phyloP scores from a whole-genome alignment of 768 basidiomycete species.

The Suillus placidus region DNA sequence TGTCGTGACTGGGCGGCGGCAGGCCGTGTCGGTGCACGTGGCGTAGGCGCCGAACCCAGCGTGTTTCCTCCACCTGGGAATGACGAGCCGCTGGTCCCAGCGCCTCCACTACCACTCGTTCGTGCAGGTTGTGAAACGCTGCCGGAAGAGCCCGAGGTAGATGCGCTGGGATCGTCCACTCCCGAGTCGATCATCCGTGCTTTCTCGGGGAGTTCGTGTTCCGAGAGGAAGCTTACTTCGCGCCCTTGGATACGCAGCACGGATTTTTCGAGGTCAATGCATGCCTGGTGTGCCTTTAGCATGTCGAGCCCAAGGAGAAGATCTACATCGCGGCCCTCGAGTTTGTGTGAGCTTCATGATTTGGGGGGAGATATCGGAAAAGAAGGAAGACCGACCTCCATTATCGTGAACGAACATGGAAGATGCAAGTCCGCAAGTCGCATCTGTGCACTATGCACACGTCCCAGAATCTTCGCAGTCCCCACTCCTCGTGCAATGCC shows the following conservation, averaged over 20 bases:
- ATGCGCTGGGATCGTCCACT: conserved; percentile 24
- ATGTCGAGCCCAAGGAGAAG: conserved; percentile 99
- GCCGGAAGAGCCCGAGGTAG: conserved; percentile 22
- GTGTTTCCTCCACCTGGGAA: conserved; percentile 67
- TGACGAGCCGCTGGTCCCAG: not conserved
- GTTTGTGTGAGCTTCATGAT: not conserved
- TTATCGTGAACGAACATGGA: conserved; percentile 91
- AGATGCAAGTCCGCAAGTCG: conserved; percentile 83
- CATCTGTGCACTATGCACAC: conserved; percentile 92
- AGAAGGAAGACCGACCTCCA: conserved; percentile 65
- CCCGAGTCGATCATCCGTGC: conserved; percentile 51
- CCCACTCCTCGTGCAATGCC: conserved; percentile 95
- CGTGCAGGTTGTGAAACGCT: conserved; percentile 11
- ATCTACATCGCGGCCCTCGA: conserved; percentile 86
- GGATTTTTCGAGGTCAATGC: conserved; percentile 89
- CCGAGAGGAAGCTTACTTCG: conserved; percentile 86
- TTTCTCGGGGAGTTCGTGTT: conserved; percentile 92
- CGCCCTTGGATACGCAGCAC: conserved; percentile 91
- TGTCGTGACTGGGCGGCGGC: conserved; percentile 30
- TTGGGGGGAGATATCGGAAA: not conserved
- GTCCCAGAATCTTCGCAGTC: conserved; percentile 89
- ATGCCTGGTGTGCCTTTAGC: conserved; percentile 96
- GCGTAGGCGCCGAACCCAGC: conserved; percentile 49
- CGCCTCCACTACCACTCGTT: conserved; percentile 21
- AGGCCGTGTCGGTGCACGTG: conserved; percentile 25